phyloP scores from a whole-genome alignment of 2,329 filamentous ascomycete species.

The Fusarium buxicola region DNA sequence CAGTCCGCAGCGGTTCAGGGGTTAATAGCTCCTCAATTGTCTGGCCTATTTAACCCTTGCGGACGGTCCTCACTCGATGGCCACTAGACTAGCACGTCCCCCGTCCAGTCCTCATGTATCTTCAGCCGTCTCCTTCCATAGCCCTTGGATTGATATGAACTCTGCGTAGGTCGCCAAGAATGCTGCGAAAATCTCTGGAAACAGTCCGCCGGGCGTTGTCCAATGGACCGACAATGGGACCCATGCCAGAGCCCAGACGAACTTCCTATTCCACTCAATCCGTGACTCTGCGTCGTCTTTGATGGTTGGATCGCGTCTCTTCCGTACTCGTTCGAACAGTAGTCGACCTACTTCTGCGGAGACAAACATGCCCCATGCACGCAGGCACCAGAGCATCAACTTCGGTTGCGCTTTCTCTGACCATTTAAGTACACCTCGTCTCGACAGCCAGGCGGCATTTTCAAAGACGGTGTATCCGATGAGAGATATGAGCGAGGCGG shows the following conservation, averaged over 20 bases:
- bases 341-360: conserved; percentile 23
- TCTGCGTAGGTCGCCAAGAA: conserved; percentile 27
- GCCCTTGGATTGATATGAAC: conserved; percentile 16
- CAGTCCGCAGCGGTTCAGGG: too few species aligned
- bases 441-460: conserved; percentile 22
- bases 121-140: conserved; percentile 24
- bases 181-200: conserved; percentile 21
- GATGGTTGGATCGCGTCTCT: not conserved
- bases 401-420: conserved; percentile 19
- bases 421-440: conserved; percentile 8
- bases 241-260: conserved; percentile 20
- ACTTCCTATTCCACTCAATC: conserved; percentile 18
- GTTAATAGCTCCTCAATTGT: too few species aligned
- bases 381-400: conserved; percentile 22
- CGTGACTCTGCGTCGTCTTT: not conserved
- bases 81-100: not conserved
- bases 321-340: conserved; percentile 6
- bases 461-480: conserved; percentile 17
- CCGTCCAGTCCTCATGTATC: not conserved
- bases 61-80: not conserved
- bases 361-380: conserved; percentile 18
- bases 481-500: conserved; percentile 15
- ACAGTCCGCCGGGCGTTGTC: conserved; percentile 12
- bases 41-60: too few species aligned
- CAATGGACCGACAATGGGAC: conserved; percentile 27